These are phyloP conservation scores for Crepidotus variabilis DNA, from an alignment of 768 basidiomycete species.

Conservation along the genomic window DNA sequence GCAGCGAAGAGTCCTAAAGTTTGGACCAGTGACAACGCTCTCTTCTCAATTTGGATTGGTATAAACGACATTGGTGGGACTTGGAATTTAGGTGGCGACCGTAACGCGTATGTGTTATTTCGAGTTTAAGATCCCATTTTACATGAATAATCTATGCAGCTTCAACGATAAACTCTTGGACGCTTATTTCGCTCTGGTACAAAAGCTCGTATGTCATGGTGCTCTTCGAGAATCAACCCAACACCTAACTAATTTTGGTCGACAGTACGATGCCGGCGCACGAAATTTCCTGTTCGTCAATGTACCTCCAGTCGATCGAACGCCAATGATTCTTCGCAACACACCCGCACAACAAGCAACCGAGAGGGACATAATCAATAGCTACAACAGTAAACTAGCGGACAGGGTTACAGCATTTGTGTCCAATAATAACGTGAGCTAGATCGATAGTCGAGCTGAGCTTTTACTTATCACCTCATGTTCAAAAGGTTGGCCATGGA, in stretches of 20 bases:
- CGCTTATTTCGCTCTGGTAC: slow-evolving; percentile 47
- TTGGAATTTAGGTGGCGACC: slow-evolving; percentile 42
- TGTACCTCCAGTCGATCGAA: slow-evolving; percentile 39
- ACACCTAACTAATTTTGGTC: background rate
- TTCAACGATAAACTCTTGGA: slow-evolving; percentile 47
- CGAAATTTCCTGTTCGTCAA: slow-evolving; percentile 50
- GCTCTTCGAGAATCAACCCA: background rate
- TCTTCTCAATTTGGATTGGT: slow-evolving; percentile 72
- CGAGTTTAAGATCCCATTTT: background rate
- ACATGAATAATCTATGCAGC: background rate
- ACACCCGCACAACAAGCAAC: slow-evolving; percentile 30
- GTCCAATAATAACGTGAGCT: too few species aligned
- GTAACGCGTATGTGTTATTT: slow-evolving; percentile 37
- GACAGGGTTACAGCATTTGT: slow-evolving; percentile 37
- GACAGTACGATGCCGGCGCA: slow-evolving; percentile 44
- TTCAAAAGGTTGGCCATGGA: slow-evolving; percentile 44
- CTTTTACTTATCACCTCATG: slow-evolving; percentile 27
- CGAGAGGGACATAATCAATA: slow-evolving; percentile 44
- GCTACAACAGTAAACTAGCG: slow-evolving; percentile 49
- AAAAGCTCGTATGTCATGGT: slow-evolving; percentile 39
- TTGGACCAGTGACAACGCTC: slow-evolving; percentile 53
- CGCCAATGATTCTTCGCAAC: slow-evolving; percentile 31
- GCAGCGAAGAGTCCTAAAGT: slow-evolving; percentile 39
- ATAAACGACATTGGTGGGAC: slow-evolving; percentile 68
- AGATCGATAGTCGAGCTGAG: too few species aligned